Evolutionary conservation across 169 alveolate species (phyloP), one percentile per base, ranked within the genome.

Genomic region (Plasmodium blacklocki): DNA sequence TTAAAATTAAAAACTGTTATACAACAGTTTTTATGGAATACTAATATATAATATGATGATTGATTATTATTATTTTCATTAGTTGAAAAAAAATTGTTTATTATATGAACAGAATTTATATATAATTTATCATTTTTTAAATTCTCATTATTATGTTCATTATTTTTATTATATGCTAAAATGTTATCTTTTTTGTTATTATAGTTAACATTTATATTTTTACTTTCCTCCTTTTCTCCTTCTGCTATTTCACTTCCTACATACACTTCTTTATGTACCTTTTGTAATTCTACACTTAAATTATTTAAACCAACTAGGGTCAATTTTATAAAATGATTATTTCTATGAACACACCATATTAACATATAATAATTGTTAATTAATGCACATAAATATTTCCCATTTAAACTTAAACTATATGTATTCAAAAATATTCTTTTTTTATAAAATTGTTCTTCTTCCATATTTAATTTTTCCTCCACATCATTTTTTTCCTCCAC

Each of bases 1-100:
- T 78, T 78, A 70, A 83, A 83, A 0, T 83, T 72, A 29, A 83
- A 83, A 29, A 83, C 72, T 1, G 91, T 70, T 70, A 83, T 83
- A 52, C 91, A 83, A 29, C 74, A 83, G 1, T 26, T n/a, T 15
- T 50, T 83, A 73, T 83, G 91, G 18, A 83, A 83, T 39, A 83
- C 85, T 6, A 83, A 11, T 23, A 83, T 23, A 29, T 83, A 83
- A 29, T 83, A 83, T 2, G 39, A 43, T 43, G 74, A 58, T 2
- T 39, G 67, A 67, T 32, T 45, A 62, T 23, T 1, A 64, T 23
- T 45, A 52, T 70, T 32, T 32, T 66, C 78, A 21, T 50, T 78
- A 2, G 54, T 3, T 49, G 49, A 43, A 32, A 78, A 29, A 26
- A 78, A 78, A 0, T 59, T 78, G 26, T 78, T 78, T 47, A 78